Evolutionary conservation across 169 alveolate genomes (phyloP), one percentile per base, ranked within the genome.

Genomic region (Plasmodium berghei): DNA sequence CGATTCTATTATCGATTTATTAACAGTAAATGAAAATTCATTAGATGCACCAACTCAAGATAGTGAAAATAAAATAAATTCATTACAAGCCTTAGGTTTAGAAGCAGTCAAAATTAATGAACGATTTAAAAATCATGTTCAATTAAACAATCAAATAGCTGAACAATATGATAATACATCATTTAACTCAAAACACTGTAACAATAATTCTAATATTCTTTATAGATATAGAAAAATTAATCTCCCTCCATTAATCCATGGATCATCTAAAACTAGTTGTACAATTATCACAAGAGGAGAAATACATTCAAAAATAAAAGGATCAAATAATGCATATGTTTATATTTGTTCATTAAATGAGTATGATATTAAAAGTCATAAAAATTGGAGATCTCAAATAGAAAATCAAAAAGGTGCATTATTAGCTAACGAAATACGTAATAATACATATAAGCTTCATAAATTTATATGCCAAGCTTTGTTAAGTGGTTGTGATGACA

Each of bases 41-140:
- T 93, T 95, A 9, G 98, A 96, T 59, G 98, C 98, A 20, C 98
- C 98, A 16, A 88, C 94, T 61, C 98, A 94, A 49, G 98, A 96
- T 66, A 94, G 95, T 45, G 96, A 95, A 83, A 96, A 95, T 71
- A 96, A 96, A 86, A 92, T 96, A 16, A 96, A 96, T 80, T 88
- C 98, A 46, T 97, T 98, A 5, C 97, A 96, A 24, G 92, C 96
- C 0, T 94, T 96, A 12, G 97, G 98, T 40, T 88, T 93, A 28
- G 98, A 96, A 87, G 98, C 98, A 45, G 93, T 96, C 26, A 95
- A 93, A 77, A 94, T 96, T 67, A 96, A 96, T 86, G 98, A 96
- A 72, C 93, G 96, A 75, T 73, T 95, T 24, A 77, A 97, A 28
- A 98, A 96, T 67, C 97, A 96, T 59, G 95, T 96, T 6, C 92